These are phyloP conservation scores for Caloboletus firmus DNA, from an alignment of 1,284 basidiomycete species.

Conservation along the genomic window DNA sequence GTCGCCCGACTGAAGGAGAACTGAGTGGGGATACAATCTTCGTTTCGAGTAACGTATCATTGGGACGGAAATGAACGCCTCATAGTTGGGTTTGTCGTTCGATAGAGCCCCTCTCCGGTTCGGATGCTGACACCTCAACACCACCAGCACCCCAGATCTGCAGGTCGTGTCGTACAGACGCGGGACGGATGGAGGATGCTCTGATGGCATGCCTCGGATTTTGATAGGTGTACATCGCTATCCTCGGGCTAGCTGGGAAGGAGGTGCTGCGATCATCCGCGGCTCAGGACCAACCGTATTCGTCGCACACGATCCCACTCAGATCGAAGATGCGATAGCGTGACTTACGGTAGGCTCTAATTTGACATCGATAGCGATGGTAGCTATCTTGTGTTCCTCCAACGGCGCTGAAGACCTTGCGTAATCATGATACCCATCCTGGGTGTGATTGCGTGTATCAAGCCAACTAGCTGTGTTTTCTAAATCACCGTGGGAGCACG, in stretches of 20 bases:
- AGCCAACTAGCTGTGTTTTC: neutral
- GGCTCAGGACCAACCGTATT: neutral
- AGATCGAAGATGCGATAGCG: neutral
- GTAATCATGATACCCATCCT: neutral
- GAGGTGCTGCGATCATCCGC: neutral
- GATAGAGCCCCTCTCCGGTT: neutral
- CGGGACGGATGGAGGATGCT: neutral
- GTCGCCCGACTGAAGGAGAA: neutral
- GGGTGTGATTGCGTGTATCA: neutral
- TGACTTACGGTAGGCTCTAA: constrained; percentile 4
- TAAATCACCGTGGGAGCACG: neutral
- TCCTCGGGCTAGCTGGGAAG: neutral
- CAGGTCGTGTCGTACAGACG: neutral
- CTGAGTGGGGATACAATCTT: constrained; percentile 1
- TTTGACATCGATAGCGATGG: neutral
- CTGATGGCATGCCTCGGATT: neutral
- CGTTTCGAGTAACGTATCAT: constrained; percentile 3
- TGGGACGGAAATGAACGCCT: constrained; percentile 19
- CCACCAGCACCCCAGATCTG: neutral
- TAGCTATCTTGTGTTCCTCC: neutral
- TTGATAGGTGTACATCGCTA: neutral
- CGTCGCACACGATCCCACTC: neutral
- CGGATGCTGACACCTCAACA: neutral
- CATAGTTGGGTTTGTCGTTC: neutral
- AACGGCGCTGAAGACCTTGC: neutral